Evolutionary conservation across 768 basidiomycete genomes (phyloP).

Genomic region (Mycena olivaceomarginata): DNA sequence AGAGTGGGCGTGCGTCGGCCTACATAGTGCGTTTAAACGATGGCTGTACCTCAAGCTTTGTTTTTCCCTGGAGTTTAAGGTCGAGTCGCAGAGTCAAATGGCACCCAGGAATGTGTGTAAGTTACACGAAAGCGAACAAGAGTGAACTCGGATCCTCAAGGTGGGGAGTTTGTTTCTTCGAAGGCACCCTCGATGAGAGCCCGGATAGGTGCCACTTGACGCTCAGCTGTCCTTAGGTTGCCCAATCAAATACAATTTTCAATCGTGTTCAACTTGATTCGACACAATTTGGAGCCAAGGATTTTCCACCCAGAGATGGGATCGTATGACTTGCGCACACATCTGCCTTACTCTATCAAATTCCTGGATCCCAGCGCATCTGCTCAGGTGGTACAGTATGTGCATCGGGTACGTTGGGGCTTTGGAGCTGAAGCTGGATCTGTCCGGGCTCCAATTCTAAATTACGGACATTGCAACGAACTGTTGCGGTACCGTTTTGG

Average conservation of each 20-base stretch:
- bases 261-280: not conserved
- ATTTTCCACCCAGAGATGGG: not conserved
- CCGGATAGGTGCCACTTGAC: slow-evolving; percentile 20
- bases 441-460: not conserved
- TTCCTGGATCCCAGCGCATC: not conserved
- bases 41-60: no score
- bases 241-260: not conserved
- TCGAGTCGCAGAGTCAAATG: slow-evolving; percentile 22
- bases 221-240: not conserved
- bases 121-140: slow-evolving; percentile 24
- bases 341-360: no score
- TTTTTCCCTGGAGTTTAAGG: no score
- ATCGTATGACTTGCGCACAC: no score
- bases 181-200: slow-evolving; percentile 14
- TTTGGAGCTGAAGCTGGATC: slow-evolving; percentile 3
- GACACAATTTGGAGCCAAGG: not conserved
- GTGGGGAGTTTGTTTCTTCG: slow-evolving; percentile 3
- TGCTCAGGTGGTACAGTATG: slow-evolving; percentile 10
- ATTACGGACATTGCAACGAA: slow-evolving; percentile 5
- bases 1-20: slow-evolving; percentile 27
- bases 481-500: slow-evolving; percentile 4
- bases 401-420: slow-evolving; percentile 10
- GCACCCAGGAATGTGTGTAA: not conserved
- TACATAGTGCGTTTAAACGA: not conserved
- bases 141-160: not conserved